Percentiles rank a stretch among this genome's conserved stretches.
phyloP scores from a whole-genome alignment of 176 grass and related monocot genomes.

The Panicum miliaceum region DNA sequence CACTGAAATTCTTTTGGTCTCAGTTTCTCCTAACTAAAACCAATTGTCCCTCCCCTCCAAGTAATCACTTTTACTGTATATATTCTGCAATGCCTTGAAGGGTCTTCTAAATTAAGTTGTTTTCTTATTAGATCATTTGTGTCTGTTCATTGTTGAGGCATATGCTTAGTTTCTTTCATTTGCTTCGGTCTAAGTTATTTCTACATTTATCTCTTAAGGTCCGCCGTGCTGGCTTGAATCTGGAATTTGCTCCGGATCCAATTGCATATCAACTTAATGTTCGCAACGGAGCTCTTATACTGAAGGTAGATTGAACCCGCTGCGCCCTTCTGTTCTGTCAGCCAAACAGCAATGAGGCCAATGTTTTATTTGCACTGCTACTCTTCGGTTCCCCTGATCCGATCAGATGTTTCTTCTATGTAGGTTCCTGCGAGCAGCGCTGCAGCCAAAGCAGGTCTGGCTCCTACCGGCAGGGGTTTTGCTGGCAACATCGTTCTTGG shows the following conservation, averaged over 20 bases:
- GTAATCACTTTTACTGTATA: background rate
- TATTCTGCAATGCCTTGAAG: background rate
- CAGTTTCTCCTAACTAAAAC: background rate
- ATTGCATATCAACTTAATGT: constrained; percentile 94
- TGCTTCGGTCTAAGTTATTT: constrained; percentile 23
- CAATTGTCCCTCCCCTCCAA: background rate
- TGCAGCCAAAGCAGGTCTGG: constrained; percentile 80
- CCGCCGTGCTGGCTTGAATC: constrained; percentile 69
- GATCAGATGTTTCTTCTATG: constrained; percentile 31
- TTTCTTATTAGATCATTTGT: background rate
- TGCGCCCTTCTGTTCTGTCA: background rate
- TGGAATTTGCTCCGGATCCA: constrained; percentile 88
- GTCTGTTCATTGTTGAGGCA: background rate
- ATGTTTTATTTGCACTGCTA: background rate
- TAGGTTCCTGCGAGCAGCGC: constrained; percentile 66
- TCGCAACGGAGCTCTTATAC: constrained; percentile 79
- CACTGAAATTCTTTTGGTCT: background rate
- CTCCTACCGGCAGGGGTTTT: constrained; percentile 71
- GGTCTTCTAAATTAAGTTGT: background rate
- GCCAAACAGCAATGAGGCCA: background rate
- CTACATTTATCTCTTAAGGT: constrained; percentile 60
- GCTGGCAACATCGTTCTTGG: constrained; percentile 88
- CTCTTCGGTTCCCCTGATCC: background rate
- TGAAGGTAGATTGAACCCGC: constrained; percentile 56
- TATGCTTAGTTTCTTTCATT: constrained; percentile 12